phyloP scores from a whole-genome alignment of 306 rosid genomes.

The Inga laurina region DNA sequence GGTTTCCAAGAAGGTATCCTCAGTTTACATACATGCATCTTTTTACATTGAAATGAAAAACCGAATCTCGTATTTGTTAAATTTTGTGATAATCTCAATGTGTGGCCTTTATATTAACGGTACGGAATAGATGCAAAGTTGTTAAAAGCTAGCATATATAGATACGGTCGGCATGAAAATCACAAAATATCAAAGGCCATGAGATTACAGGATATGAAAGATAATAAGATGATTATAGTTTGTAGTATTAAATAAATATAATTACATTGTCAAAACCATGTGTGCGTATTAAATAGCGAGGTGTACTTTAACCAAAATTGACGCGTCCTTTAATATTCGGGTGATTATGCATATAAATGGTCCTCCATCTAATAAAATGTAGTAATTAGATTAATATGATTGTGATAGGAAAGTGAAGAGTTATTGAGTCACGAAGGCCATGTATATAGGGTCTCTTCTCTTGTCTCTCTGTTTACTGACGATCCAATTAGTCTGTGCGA shows the following conservation, averaged over 20 bases:
- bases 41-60: background rate
- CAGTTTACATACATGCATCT: background rate
- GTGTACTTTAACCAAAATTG: background rate
- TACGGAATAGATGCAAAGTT: background rate
- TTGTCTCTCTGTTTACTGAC: background rate
- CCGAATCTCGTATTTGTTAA: background rate
- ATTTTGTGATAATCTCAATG: background rate
- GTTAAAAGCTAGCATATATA: background rate
- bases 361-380: background rate
- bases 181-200: background rate
- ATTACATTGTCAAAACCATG: background rate
- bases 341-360: background rate
- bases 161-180: background rate
- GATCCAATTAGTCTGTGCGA: background rate
- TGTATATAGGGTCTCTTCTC: background rate
- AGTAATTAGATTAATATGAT: background rate
- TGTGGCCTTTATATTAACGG: background rate
- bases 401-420: background rate
- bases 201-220: background rate
- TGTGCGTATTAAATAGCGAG: background rate
- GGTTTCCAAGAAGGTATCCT: constrained; percentile 3
- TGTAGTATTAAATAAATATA: background rate
- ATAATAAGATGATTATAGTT: background rate
- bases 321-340: background rate
- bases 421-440: background rate